phyloP scores from a whole-genome alignment of 1,284 basidiomycete genomes.

The Rhodotorula sp. region DNA sequence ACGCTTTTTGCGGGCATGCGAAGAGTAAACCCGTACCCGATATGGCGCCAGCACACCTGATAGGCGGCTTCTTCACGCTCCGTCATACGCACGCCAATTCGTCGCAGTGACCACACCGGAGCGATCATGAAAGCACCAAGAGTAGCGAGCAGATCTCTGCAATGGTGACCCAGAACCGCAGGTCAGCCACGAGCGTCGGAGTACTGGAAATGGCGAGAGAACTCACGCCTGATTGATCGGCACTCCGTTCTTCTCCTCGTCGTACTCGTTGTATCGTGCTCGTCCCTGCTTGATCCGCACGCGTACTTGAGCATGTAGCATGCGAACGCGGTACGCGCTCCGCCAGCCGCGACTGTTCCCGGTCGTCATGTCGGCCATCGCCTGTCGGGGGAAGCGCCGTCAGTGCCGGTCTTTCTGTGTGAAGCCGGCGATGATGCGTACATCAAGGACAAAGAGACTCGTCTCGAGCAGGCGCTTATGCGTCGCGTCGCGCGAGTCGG shows the following conservation, averaged over 20 bases:
- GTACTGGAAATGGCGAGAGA: neutral
- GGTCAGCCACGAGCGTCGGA: neutral
- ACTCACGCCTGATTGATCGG: slow-evolving; percentile 43
- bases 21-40: slow-evolving; percentile 23
- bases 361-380: slow-evolving; percentile 42
- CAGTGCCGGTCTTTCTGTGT: neutral
- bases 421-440: neutral
- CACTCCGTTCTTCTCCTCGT: slow-evolving; percentile 33
- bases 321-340: slow-evolving; percentile 37
- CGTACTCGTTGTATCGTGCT: slow-evolving; percentile 35
- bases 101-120: slow-evolving; percentile 40
- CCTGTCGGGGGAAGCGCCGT: slow-evolving; percentile 6
- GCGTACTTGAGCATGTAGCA: slow-evolving; percentile 43
- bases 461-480: slow-evolving; percentile 43
- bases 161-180: neutral
- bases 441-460: slow-evolving; percentile 32
- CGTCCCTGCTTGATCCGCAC: slow-evolving; percentile 31
- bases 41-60: slow-evolving; percentile 39
- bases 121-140: slow-evolving; percentile 43
- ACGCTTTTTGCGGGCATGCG: too few relatives aligned
- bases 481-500: slow-evolving; percentile 37
- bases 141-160: slow-evolving; percentile 39
- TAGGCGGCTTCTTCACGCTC: slow-evolving; percentile 34
- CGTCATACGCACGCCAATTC: slow-evolving; percentile 29
- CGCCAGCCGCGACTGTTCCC: slow-evolving; percentile 37